Base-by-base conservation (phyloP, 23 red algal genomes). In the Agarophyton chilense region DNA sequence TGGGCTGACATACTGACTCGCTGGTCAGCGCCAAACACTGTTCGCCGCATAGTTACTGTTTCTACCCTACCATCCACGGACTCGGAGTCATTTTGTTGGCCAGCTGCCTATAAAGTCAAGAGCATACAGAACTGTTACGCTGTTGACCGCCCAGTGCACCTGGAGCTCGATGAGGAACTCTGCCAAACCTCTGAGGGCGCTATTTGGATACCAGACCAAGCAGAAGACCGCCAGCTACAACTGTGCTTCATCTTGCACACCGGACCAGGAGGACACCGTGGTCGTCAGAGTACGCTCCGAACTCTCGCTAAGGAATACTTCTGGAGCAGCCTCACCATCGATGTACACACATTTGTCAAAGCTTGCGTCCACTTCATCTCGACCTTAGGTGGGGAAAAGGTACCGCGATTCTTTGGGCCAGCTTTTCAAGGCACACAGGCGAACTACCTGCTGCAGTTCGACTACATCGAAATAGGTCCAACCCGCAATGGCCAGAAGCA, bases 361-460 rank as follows among this genome's bases (percentile, higher is more conserved):
- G 63, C 83, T 4, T 87, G 33, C 83, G 52, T 87, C 63, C 63
- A 74, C 41, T 87, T 61, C 41, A 10, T 76, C 39, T 84, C 60
- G 54, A 52, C 80, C 6, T 4, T 67, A 9, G 60, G 56, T 11
- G 80, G 80, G 60, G 53, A 84, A 33, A 84, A 66, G 80, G 38
- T 84, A 14, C 53, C 80, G 46, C 80, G 80, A 14, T 56, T 56
- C 21, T 68, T 64, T 46, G 54, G 56, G 16, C 22, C 80, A 7
- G 31, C 54, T 41, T 7, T 67, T 29, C 54, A 67, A 4, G 54
- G 56, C 4, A 67, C 80, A 10, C 65, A 86, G 60, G 4, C 41
- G 17, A 86, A 86, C 62, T 31, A 86, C 31, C 46, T 86, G 1
- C 61, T 86, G 2, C 82, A 72, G 62, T 86, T 86, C 61, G 80